Conservation (phyloP, 495 filamentous ascomycete species). For the Parathielavia hyrcaniae region DNA sequence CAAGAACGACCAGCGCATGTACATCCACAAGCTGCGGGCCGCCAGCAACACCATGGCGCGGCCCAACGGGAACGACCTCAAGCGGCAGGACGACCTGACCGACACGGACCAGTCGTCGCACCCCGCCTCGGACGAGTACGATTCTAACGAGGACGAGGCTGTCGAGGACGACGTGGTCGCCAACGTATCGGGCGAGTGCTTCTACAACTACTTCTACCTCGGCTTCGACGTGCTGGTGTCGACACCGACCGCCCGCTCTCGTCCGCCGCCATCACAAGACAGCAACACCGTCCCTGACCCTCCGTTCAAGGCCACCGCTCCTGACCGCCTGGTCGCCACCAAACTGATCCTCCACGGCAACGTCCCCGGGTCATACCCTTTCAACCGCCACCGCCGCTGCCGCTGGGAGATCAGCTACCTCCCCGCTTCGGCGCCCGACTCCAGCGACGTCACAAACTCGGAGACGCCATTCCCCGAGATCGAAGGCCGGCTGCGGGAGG, state of each 20-base stretch:
- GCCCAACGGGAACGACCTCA: constrained; percentile 45
- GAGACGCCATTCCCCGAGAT: constrained; percentile 71
- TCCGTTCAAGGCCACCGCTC: constrained; percentile 34
- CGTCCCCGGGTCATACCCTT: constrained; percentile 90
- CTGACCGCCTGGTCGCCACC: constrained; percentile 67
- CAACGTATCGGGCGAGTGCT: constrained; percentile 63
- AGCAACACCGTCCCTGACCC: constrained; percentile 29
- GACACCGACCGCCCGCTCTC: constrained; percentile 57
- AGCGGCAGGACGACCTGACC: constrained; percentile 52
- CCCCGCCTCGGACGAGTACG: constrained; percentile 61
- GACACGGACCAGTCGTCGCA: constrained; percentile 86
- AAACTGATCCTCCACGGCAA: constrained; percentile 91
- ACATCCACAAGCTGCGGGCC: constrained; percentile 66
- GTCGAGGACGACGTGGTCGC: constrained; percentile 44
- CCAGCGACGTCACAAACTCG: constrained; percentile 49
- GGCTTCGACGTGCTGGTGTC: constrained; percentile 94
- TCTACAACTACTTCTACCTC: constrained; percentile 94
- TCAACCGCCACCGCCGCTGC: constrained; percentile 86
- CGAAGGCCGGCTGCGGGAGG: constrained; percentile 57
- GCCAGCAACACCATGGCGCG: constrained; percentile 43
- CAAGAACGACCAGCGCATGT: constrained; percentile 84
- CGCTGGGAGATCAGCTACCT: constrained; percentile 75
- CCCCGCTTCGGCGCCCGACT: constrained; percentile 14
- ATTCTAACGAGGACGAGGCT: constrained; percentile 60
- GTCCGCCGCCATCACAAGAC: constrained; percentile 53